phyloP scores from a whole-genome alignment of 169 alveolate species.

The Eimeria tenella region DNA sequence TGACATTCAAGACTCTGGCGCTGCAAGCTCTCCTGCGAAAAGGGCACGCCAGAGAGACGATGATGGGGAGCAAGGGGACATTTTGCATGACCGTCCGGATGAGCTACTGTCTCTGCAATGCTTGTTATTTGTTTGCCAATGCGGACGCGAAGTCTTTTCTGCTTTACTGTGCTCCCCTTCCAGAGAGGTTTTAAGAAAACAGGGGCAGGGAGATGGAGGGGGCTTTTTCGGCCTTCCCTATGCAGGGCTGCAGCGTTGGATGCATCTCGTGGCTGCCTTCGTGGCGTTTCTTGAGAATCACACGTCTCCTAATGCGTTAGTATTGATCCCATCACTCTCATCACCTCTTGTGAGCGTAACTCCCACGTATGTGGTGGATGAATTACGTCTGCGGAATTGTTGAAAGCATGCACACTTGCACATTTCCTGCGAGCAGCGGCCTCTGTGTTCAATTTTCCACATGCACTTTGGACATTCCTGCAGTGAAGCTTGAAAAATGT shows the following conservation, averaged over 20 bases:
- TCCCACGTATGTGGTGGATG: not conserved
- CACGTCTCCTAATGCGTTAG: not conserved
- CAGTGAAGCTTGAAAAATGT: not conserved
- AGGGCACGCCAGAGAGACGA: not conserved
- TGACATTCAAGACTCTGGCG: not conserved
- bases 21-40: not conserved
- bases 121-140: constrained; percentile 7
- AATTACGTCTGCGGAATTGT: not conserved
- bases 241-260: constrained; percentile 36
- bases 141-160: constrained; percentile 53
- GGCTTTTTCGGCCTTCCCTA: constrained; percentile 7
- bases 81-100: not conserved
- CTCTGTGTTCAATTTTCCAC: not conserved
- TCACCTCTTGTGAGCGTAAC: constrained; percentile 3
- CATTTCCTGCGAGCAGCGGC: not conserved
- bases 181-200: not conserved
- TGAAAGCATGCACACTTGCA: not conserved
- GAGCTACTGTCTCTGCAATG: constrained; percentile 43
- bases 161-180: constrained; percentile 18
- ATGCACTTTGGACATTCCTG: not conserved
- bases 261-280: constrained; percentile 4
- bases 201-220: constrained; percentile 47
- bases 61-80: not conserved
- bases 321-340: not conserved
- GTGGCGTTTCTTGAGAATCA: not conserved